Evolutionary conservation across 352 stramenopile species (phyloP).

Genomic region (Aphanomyces astaci): DNA sequence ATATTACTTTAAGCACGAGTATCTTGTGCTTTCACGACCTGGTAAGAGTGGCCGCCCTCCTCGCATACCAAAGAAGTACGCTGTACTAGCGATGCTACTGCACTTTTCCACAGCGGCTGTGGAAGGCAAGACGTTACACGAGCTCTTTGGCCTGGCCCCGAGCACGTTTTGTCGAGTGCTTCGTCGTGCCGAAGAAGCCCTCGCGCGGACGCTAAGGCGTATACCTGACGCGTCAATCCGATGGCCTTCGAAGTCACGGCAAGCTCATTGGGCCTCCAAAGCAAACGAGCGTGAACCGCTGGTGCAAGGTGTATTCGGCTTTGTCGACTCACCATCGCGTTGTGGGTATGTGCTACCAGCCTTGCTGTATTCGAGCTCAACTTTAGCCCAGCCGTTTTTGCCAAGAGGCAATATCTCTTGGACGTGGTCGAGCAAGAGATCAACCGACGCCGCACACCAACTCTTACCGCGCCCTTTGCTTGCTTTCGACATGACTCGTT

Average conservation of each 20-base stretch:
- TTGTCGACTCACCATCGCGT: too few relatives aligned
- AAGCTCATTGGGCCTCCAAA: neutral
- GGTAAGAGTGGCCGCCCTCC: neutral
- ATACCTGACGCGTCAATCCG: neutral
- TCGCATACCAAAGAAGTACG: neutral
- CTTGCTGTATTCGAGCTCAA: too few relatives aligned
- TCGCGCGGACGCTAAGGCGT: neutral
- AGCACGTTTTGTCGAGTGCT: neutral
- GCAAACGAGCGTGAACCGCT: neutral
- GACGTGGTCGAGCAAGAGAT: too few relatives aligned
- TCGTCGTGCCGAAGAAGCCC: neutral
- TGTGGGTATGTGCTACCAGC: too few relatives aligned
- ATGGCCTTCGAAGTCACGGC: neutral
- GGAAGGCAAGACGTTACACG: neutral
- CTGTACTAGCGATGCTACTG: neutral
- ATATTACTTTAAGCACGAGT: neutral
- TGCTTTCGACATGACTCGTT: too few relatives aligned
- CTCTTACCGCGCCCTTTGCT: too few relatives aligned
- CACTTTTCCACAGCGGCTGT: neutral
- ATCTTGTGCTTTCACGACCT: neutral
- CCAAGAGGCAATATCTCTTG: too few relatives aligned
- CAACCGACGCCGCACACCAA: too few relatives aligned
- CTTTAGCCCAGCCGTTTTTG: too few relatives aligned
- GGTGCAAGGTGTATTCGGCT: neutral
- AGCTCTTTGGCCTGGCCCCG: neutral